Evolutionary conservation across 352 stramenopile species (phyloP).

Genomic region (Globisporangium uncinulatum): DNA sequence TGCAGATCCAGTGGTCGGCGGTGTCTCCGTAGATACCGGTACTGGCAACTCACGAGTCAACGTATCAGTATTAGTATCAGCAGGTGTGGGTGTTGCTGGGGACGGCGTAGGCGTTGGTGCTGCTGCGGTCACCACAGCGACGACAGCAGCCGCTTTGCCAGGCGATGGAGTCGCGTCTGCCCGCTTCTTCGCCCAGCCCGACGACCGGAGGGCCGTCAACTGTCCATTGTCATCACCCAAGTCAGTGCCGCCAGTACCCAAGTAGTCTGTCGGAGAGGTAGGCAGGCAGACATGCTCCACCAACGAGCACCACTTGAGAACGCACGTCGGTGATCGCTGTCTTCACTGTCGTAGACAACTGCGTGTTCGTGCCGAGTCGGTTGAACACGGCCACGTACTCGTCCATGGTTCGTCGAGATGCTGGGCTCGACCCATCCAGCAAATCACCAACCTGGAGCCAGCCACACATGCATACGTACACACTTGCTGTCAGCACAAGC

Average conservation of each 20-base stretch:
- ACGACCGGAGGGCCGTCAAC: slow-evolving; percentile 33
- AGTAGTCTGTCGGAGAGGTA: too few species aligned
- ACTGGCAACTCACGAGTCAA: not conserved
- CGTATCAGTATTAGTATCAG: not conserved
- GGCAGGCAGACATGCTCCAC: too few species aligned
- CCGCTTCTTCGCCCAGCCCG: slow-evolving; percentile 62
- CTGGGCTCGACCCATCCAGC: slow-evolving; percentile 75
- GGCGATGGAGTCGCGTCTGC: slow-evolving; percentile 9
- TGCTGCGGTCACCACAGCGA: not conserved
- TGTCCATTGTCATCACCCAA: slow-evolving; percentile 11
- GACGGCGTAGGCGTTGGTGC: not conserved
- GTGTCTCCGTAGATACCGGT: not conserved
- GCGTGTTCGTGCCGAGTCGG: slow-evolving; percentile 38
- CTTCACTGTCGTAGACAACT: slow-evolving; percentile 28
- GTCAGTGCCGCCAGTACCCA: not conserved
- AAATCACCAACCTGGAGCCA: slow-evolving; percentile 61
- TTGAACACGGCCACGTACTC: slow-evolving; percentile 74
- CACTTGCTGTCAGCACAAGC: too few species aligned
- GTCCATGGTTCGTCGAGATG: slow-evolving; percentile 75
- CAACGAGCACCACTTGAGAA: not conserved
- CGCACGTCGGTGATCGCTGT: slow-evolving; percentile 39
- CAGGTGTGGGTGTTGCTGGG: too few species aligned
- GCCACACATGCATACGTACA: not conserved
- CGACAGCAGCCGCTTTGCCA: slow-evolving; percentile 5
- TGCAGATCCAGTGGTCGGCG: not conserved